Conservation (phyloP, 495 filamentous ascomycete species). For the Xylaria telfairii region DNA sequence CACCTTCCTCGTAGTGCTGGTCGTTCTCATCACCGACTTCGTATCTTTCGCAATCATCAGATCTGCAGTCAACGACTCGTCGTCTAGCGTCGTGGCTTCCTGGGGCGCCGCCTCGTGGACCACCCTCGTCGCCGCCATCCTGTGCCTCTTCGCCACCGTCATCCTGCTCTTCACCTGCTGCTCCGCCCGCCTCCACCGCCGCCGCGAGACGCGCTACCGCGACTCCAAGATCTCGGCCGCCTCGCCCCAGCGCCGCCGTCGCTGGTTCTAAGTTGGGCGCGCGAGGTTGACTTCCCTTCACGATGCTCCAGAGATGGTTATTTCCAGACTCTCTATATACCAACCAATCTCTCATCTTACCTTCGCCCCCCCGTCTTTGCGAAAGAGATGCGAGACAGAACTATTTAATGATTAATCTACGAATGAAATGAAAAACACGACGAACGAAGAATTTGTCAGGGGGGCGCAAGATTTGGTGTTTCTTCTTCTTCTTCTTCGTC, state of each 20-base stretch:
- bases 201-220: conserved; percentile 28
- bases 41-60: conserved; percentile 59
- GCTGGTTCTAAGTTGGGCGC: conserved; percentile 16
- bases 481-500: neutral
- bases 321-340: neutral
- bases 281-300: no score
- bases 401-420: conserved; percentile 21
- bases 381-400: neutral
- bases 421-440: conserved; percentile 15
- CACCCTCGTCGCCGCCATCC: conserved; percentile 54
- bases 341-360: neutral
- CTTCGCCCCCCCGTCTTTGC: neutral
- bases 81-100: conserved; percentile 43
- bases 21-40: conserved; percentile 64
- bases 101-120: conserved; percentile 60
- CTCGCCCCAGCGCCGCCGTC: neutral
- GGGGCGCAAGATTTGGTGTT: neutral
- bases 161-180: conserved; percentile 66
- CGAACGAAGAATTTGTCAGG: neutral
- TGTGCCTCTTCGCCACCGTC: conserved; percentile 58
- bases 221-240: conserved; percentile 5
- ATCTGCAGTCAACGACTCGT: conserved; percentile 53
- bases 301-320: no score
- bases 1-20: conserved; percentile 60
- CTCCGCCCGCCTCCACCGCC: conserved; percentile 44